phyloP scores from a whole-genome alignment of 225 moss, liverwort and hornwort genomes.

The Polytrichum commune region DNA sequence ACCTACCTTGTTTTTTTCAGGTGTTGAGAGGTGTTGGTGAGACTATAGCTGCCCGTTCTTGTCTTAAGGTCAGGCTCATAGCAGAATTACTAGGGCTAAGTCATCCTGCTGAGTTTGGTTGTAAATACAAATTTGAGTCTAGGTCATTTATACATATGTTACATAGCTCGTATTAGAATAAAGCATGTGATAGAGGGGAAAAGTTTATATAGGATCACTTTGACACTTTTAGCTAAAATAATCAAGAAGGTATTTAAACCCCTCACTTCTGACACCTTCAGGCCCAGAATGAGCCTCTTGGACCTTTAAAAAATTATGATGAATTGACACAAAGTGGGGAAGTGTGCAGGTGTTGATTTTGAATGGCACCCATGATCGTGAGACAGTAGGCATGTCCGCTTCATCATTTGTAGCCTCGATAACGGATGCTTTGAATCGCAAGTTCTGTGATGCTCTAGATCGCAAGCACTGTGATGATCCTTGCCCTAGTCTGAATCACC shows the following conservation, averaged over 20 bases:
- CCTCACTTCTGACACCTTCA: too few relatives aligned
- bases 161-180: too few relatives aligned
- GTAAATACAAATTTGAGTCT: neutral
- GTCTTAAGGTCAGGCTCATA: slow-evolving; percentile 73
- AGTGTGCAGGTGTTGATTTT: slow-evolving; percentile 79
- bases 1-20: slow-evolving; percentile 37
- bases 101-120: slow-evolving; percentile 3
- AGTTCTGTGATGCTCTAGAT: slow-evolving; percentile 76
- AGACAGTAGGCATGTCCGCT: slow-evolving; percentile 84
- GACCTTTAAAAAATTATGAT: too few relatives aligned
- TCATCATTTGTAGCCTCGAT: slow-evolving; percentile 77
- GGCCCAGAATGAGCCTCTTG: too few relatives aligned
- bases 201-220: too few relatives aligned
- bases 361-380: slow-evolving; percentile 91
- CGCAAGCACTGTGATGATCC: slow-evolving; percentile 68
- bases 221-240: too few relatives aligned
- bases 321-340: slow-evolving; percentile 11
- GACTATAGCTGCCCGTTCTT: slow-evolving; percentile 69
- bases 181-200: too few relatives aligned
- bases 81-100: slow-evolving; percentile 2
- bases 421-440: slow-evolving; percentile 88
- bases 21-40: slow-evolving; percentile 93
- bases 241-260: too few relatives aligned
- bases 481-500: slow-evolving; percentile 59
- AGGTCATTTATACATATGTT: too few relatives aligned